These are phyloP conservation scores for Magnusiomyces suaveolens DNA, from an alignment of 1,139 yeast species.

Conservation along the genomic window DNA sequence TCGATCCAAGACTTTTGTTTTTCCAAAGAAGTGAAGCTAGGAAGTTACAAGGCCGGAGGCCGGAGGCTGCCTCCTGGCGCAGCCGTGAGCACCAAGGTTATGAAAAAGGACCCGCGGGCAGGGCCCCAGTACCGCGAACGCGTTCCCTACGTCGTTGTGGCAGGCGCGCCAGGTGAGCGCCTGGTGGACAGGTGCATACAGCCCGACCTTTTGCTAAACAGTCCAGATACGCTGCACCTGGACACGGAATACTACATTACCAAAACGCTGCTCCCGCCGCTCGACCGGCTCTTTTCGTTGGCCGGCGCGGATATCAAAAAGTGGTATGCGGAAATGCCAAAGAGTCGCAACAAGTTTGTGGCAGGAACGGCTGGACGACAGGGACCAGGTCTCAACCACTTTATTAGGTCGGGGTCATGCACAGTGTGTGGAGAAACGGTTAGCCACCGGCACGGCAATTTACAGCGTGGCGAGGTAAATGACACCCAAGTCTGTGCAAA, in stretches of 20 bases:
- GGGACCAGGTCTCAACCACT: conserved; percentile 9
- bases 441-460: not conserved
- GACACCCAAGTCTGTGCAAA: conserved; percentile 15
- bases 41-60: conserved; percentile 59
- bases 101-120: conserved; percentile 55
- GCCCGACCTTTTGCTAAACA: conserved; percentile 57
- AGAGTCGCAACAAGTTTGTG: conserved; percentile 20
- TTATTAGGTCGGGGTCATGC: conserved; percentile 4
- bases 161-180: conserved; percentile 55
- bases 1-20: conserved; percentile 78
- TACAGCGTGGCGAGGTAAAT: not conserved
- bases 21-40: conserved; percentile 81
- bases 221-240: conserved; percentile 33
- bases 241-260: conserved; percentile 81
- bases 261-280: conserved; percentile 77
- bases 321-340: conserved; percentile 76
- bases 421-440: conserved; percentile 4
- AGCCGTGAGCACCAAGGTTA: conserved; percentile 52
- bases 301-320: conserved; percentile 68
- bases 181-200: conserved; percentile 70
- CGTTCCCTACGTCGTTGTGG: conserved; percentile 73
- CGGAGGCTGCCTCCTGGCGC: conserved; percentile 88
- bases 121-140: conserved; percentile 86
- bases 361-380: conserved; percentile 6
- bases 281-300: conserved; percentile 71